Conservation (phyloP, 306 rosid species). For the Vigna hirtella region DNA sequence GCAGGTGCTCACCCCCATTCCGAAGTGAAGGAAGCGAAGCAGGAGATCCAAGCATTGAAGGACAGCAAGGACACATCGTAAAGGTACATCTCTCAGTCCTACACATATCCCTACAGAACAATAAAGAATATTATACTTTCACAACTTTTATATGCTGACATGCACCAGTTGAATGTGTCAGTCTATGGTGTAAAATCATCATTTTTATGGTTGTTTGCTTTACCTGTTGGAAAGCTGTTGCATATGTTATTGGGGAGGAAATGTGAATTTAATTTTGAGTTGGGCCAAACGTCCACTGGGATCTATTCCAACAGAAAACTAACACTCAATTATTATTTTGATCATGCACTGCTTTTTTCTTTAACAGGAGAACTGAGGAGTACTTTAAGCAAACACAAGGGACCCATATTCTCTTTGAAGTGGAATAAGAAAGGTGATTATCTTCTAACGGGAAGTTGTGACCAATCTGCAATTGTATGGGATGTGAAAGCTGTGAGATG, state of each 20-base stretch:
- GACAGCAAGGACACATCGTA: no score
- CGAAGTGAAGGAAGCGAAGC: no score
- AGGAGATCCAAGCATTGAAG: no score
- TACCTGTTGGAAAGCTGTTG: background rate
- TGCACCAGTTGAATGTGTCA: background rate
- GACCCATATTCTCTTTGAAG: constrained; percentile 90
- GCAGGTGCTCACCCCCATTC: no score
- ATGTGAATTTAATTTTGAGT: background rate
- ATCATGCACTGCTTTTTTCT: constrained; percentile 36
- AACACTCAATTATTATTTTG: background rate
- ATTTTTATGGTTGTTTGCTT: background rate
- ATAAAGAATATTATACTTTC: no score
- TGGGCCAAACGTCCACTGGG: background rate
- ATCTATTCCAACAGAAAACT: background rate
- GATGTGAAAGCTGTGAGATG: constrained; percentile 85
- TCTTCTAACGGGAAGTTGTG: constrained; percentile 95
- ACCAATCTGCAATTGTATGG: constrained; percentile 95
- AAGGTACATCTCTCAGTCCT: no score
- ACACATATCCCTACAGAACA: no score
- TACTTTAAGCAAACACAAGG: constrained; percentile 84
- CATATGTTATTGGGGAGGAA: background rate
- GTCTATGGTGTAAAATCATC: background rate
- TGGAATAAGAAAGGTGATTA: constrained; percentile 97
- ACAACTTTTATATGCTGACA: background rate
- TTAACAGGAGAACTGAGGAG: constrained; percentile 78